Percentiles rank a stretch among this genome's conserved stretches.
These are phyloP conservation scores for Calamus simplicifolius DNA, from an alignment of 176 grass and related monocot species.

Conservation along the genomic window DNA sequence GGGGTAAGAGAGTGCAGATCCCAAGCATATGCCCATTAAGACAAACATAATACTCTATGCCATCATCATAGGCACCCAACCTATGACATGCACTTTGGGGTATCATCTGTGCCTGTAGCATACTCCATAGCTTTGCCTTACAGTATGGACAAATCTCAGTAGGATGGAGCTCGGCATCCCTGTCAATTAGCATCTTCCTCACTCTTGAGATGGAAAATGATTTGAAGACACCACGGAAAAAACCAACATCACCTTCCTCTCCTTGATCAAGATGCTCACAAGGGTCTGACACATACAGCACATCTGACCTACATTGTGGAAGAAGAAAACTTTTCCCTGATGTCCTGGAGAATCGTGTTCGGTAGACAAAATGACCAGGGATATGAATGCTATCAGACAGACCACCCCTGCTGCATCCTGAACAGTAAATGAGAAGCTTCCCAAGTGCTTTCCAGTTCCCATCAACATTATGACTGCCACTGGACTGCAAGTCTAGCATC, in stretches of 20 bases:
- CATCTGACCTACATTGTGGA: conserved; percentile 64
- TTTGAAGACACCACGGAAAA: conserved; percentile 91
- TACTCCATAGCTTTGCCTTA: conserved; percentile 90
- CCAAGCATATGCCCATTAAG: conserved; percentile 93
- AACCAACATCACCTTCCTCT: conserved; percentile 88
- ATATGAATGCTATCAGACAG: conserved; percentile 57
- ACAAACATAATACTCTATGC: conserved; percentile 90
- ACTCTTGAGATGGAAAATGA: conserved; percentile 79
- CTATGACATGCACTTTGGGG: conserved; percentile 54
- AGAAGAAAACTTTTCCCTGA: conserved; percentile 80
- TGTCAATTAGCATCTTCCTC: conserved; percentile 89
- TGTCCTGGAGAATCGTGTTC: conserved; percentile 79
- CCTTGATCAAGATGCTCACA: conserved; percentile 95
- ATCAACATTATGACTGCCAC: conserved; percentile 81
- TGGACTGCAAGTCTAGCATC: conserved; percentile 90
- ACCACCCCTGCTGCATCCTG: conserved; percentile 54
- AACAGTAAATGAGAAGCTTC: conserved; percentile 95
- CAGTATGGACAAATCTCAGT: conserved; percentile 87
- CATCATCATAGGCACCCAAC: conserved; percentile 77
- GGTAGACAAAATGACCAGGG: conserved; percentile 65
- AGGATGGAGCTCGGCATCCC: conserved; percentile 60
- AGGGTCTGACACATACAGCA: conserved; percentile 91
- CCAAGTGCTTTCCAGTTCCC: conserved; percentile 96
- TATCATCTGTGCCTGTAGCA: conserved; percentile 85
- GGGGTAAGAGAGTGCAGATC: conserved; percentile 64